Conservation (phyloP, 768 basidiomycete species). For the Amanita exitialis region DNA sequence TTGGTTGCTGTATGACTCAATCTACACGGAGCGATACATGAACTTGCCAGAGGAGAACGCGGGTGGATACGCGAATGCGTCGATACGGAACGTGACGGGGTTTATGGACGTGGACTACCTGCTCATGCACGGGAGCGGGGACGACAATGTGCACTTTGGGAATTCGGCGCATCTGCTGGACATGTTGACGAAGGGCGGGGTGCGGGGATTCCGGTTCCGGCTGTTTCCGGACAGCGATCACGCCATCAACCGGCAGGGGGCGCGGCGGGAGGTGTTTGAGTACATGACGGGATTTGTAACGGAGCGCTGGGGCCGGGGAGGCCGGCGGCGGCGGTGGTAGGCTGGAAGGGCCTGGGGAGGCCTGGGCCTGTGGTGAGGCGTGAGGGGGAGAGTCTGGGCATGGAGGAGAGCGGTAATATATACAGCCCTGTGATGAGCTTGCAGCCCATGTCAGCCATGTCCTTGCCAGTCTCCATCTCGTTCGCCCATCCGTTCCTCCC, state of each 20-base stretch:
- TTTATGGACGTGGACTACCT: conserved; percentile 76
- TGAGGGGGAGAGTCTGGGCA: too few relatives aligned
- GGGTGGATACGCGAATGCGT: conserved; percentile 83
- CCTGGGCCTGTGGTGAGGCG: too few relatives aligned
- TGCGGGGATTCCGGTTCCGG: conserved; percentile 75
- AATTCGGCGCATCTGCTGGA: conserved; percentile 89
- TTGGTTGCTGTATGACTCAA: conserved; percentile 81
- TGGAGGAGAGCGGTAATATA: not conserved
- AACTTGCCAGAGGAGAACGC: conserved; percentile 68
- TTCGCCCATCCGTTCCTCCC: conserved; percentile 1
- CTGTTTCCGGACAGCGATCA: conserved; percentile 99
- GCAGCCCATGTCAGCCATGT: conserved; percentile 12
- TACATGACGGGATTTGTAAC: conserved; percentile 76
- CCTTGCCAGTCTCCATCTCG: conserved; percentile 17
- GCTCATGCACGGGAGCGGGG: conserved; percentile 88
- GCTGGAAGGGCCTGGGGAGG: conserved; percentile 1
- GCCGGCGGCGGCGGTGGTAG: conserved; percentile 52
- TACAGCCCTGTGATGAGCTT: not conserved
- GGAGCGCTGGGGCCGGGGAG: conserved; percentile 92
- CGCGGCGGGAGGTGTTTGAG: conserved; percentile 77
- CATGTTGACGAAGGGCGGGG: conserved; percentile 74
- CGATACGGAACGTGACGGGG: conserved; percentile 80
- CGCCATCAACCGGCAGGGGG: conserved; percentile 60
- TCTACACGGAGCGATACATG: conserved; percentile 99
- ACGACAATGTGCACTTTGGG: conserved; percentile 94